A percentile compares a stretch with the other conserved stretches of the same genome.
Conservation (phyloP, 345 rosid genomes). For the Mallotus nudiflorus region DNA sequence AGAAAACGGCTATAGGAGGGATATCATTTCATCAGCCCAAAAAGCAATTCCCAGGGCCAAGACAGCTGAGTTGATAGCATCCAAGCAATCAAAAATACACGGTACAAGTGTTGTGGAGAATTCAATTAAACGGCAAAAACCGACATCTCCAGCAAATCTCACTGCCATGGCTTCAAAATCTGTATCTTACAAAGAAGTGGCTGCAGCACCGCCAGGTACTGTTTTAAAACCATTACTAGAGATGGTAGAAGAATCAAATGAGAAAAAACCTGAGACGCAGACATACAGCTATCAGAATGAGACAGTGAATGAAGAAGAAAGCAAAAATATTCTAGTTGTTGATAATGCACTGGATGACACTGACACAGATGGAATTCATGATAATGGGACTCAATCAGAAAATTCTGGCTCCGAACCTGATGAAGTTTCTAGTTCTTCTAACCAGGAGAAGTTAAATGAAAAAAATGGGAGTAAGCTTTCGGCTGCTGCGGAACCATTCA, state of each 20-base stretch:
- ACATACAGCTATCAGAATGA: slow-evolving; percentile 22
- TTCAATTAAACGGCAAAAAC: slow-evolving; percentile 31
- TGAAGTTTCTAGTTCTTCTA: slow-evolving; percentile 22
- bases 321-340: slow-evolving; percentile 9
- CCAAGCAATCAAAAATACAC: slow-evolving; percentile 34
- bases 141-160: slow-evolving; percentile 35
- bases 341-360: slow-evolving; percentile 23
- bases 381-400: slow-evolving; percentile 28
- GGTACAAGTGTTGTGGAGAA: slow-evolving; percentile 26
- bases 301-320: slow-evolving; percentile 32
- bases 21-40: slow-evolving; percentile 31
- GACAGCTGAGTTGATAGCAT: slow-evolving; percentile 23
- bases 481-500: slow-evolving; percentile 68
- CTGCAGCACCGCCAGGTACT: slow-evolving; percentile 63
- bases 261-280: slow-evolving; percentile 40
- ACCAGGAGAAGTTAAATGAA: slow-evolving; percentile 41
- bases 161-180: slow-evolving; percentile 52
- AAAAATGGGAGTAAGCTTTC: slow-evolving; percentile 62
- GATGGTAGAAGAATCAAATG: slow-evolving; percentile 34
- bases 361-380: slow-evolving; percentile 32
- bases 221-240: slow-evolving; percentile 49
- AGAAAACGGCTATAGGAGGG: slow-evolving; percentile 34
- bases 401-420: slow-evolving; percentile 28
- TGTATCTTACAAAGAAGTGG: slow-evolving; percentile 69
- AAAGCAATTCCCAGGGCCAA: slow-evolving; percentile 31